Base-by-base conservation (phyloP, 2,329 filamentous ascomycete genomes). In the Fusarium acutatum region DNA sequence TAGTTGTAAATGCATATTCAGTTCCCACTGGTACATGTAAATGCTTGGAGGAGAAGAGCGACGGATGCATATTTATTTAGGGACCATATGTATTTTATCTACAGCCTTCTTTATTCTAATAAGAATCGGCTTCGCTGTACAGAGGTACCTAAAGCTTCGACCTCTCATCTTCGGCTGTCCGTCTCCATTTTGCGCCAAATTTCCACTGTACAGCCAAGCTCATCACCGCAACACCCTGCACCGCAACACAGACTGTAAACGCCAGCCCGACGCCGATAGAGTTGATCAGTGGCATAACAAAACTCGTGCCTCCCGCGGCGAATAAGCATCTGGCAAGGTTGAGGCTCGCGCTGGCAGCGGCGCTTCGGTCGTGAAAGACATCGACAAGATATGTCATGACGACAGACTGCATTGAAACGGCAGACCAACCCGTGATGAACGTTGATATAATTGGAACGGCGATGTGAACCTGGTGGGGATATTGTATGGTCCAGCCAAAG, bases 341-440 rank as follows among this genome's bases (percentile, higher is more conserved):
- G 30, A 89, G 74, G 49, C 84, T 86, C 0, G 88, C 88, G 49
- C 83, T 88, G 0, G 87, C 87, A 0, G 87, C 88, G 1, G 87
- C 88, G 63, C 85, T 86, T 15, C 80, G 79, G 18, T 84, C 83
- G 0, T 84, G 83, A 66, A 87, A 89, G 1, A 89, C 78, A 71
- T 90, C 88, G 7, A 89, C 84, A 0, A 89, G 80, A 63, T 87
- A 88, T 0, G 87, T 89, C 79, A 83, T 86, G 35, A 88, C 81
- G 3, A 86, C 74, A 3, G 83, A 85, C 43, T 87, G 83, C 7
- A 82, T 86, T 1, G 86, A 87, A 10, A 87, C 81, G 0, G 84
- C 83, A 0, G 86, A 83, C 86, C 86, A 88, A 8, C 88, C 87
- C 0, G 85, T 85, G 41, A 88, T 79, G 60, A 89, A 89, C 0